phyloP scores from a whole-genome alignment of 2,329 filamentous ascomycete genomes.

The Exserohilum rostratum region DNA sequence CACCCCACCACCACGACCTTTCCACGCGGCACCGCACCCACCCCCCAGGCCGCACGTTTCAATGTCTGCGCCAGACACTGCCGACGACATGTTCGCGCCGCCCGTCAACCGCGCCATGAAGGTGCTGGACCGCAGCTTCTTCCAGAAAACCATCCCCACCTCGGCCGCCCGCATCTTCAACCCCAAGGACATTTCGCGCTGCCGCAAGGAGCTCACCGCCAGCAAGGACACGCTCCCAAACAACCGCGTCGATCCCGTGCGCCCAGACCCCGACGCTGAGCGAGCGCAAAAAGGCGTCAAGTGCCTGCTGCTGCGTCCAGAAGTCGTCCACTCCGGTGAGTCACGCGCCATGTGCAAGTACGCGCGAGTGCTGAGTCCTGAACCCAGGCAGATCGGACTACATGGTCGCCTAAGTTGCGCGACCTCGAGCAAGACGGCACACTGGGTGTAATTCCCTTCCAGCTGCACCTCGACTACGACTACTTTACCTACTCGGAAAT shows the following conservation, averaged over 20 bases:
- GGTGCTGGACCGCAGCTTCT: slow-evolving; percentile 81
- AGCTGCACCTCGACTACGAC: slow-evolving; percentile 78
- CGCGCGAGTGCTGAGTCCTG: slow-evolving; percentile 40
- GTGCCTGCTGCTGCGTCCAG: slow-evolving; percentile 55
- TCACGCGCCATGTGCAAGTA: slow-evolving; percentile 11
- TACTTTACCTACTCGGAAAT: slow-evolving; percentile 90
- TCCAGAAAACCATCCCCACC: slow-evolving; percentile 75
- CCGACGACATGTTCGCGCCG: slow-evolving; percentile 70
- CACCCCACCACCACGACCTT: background rate
- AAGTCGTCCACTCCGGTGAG: slow-evolving; percentile 49
- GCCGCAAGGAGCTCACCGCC: slow-evolving; percentile 69
- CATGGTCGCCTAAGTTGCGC: slow-evolving; percentile 74
- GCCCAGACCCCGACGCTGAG: slow-evolving; percentile 64
- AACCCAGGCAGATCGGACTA: slow-evolving; percentile 66
- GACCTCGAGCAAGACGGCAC: slow-evolving; percentile 72
- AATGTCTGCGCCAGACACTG: slow-evolving; percentile 38
- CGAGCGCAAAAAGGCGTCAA: slow-evolving; percentile 56
- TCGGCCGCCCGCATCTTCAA: slow-evolving; percentile 80
- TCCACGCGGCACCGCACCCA: background rate
- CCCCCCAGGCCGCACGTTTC: slow-evolving; percentile 18
- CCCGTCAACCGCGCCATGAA: slow-evolving; percentile 81
- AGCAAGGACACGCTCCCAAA: slow-evolving; percentile 69
- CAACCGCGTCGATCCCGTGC: slow-evolving; percentile 68
- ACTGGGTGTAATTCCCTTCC: slow-evolving; percentile 74
- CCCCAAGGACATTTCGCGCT: slow-evolving; percentile 73